These are phyloP conservation scores for Buddleja alternifolia DNA, from an alignment of 257 asterid species.

Conservation along the genomic window DNA sequence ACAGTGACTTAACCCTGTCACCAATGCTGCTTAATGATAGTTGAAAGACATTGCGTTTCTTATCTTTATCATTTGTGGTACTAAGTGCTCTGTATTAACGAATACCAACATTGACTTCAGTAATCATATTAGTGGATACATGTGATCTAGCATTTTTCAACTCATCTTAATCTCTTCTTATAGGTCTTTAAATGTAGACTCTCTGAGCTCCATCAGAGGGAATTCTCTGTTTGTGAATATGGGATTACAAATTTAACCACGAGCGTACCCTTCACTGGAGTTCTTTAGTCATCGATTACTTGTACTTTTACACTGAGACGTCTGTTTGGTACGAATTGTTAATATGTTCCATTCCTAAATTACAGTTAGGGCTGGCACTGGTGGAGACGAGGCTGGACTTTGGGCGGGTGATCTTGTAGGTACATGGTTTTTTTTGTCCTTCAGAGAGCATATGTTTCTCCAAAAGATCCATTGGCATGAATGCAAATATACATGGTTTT, in stretches of 20 bases:
- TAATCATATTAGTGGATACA: conserved; percentile 15
- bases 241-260: background rate
- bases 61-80: conserved; percentile 16
- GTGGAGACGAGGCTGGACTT: conserved; percentile 98
- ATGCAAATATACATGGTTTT: conserved; percentile 16
- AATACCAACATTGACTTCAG: background rate
- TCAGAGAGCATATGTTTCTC: conserved; percentile 22
- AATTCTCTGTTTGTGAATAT: background rate
- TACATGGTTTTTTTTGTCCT: conserved; percentile 63
- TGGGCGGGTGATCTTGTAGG: conserved; percentile 99
- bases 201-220: background rate
- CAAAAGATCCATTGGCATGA: conserved; percentile 19
- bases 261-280: background rate
- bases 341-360: conserved; percentile 28
- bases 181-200: conserved; percentile 1
- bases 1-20: background rate
- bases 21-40: conserved; percentile 17
- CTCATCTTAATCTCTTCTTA: conserved; percentile 3
- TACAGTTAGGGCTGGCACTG: conserved; percentile 98
- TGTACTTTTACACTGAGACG: conserved; percentile 14
- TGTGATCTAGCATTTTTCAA: conserved; percentile 19
- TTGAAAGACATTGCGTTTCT: conserved; percentile 22
- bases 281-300: conserved; percentile 16
- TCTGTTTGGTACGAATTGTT: background rate
- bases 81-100: conserved; percentile 22